These are phyloP conservation scores for Lentinula edodes DNA, from an alignment of 768 basidiomycete genomes.

Conservation along the genomic window DNA sequence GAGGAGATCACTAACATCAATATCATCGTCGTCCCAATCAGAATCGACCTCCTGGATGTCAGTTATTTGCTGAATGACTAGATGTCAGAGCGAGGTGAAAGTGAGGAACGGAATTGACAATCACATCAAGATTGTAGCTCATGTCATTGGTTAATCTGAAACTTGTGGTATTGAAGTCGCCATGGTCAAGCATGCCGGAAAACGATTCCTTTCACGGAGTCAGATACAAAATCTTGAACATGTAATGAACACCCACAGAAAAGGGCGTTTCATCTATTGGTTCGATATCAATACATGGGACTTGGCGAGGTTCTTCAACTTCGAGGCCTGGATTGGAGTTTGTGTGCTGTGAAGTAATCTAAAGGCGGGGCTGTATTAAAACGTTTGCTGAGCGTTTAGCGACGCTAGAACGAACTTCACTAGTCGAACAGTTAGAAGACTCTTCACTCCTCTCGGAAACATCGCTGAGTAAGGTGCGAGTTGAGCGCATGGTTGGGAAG, in stretches of 20 bases:
- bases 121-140: slow-evolving; percentile 40
- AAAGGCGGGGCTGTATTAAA: background rate
- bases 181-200: background rate
- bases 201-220: background rate
- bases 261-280: slow-evolving; percentile 6
- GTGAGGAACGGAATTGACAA: slow-evolving; percentile 18
- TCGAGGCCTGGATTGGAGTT: background rate
- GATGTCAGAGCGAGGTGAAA: background rate
- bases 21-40: slow-evolving; percentile 43
- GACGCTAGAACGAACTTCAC: background rate
- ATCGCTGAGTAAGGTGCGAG: background rate
- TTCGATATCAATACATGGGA: background rate
- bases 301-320: background rate
- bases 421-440: background rate
- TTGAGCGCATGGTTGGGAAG: background rate
- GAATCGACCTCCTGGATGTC: slow-evolving; percentile 36
- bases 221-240: background rate
- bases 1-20: slow-evolving; percentile 32
- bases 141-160: slow-evolving; percentile 14
- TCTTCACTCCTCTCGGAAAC: background rate
- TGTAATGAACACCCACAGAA: background rate
- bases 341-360: background rate
- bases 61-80: slow-evolving; percentile 30
- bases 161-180: background rate
- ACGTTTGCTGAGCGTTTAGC: background rate